Evolutionary conservation across 2,329 filamentous ascomycete species (phyloP).

Genomic region (Diaporthe sp.): DNA sequence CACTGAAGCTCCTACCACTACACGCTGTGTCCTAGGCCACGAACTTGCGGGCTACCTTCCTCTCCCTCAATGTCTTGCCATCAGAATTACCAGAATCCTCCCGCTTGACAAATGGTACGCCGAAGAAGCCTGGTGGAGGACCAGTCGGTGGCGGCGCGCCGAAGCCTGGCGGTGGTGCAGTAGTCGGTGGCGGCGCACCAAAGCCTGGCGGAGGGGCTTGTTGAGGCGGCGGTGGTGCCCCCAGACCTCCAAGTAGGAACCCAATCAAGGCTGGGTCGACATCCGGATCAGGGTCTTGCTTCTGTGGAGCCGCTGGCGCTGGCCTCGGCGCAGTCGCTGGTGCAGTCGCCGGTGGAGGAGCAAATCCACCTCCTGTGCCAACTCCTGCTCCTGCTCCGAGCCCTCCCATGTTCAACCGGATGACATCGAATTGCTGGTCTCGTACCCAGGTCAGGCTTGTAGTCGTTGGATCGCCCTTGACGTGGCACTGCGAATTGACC

Average conservation of each 20-base stretch:
- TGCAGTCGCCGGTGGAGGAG: background rate
- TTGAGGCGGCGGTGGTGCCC: background rate
- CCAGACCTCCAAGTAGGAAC: background rate
- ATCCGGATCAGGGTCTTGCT: background rate
- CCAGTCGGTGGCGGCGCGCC: background rate
- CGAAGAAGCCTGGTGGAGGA: constrained; percentile 16
- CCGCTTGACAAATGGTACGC: constrained; percentile 10
- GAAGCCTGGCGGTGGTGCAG: background rate
- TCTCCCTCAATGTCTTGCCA: background rate
- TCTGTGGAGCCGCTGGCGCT: background rate
- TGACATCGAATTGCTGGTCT: constrained; percentile 5
- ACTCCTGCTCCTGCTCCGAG: background rate
- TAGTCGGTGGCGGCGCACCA: background rate
- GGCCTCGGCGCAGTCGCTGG: background rate
- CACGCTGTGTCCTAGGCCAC: background rate
- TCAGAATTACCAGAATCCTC: background rate
- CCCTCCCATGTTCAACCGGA: constrained; percentile 17
- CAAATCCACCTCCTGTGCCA: constrained; percentile 4
- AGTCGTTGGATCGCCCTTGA: background rate
- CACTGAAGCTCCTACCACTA: background rate
- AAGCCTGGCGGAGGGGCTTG: background rate
- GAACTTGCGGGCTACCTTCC: background rate
- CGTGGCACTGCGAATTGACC: constrained; percentile 12
- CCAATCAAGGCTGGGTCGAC: constrained; percentile 18
- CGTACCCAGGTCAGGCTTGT: constrained; percentile 14